A percentile compares a stretch with the other conserved stretches of the same genome.
Conservation (phyloP, 192 early-diverging fungal genomes). For the Linnemannia schmuckeri region DNA sequence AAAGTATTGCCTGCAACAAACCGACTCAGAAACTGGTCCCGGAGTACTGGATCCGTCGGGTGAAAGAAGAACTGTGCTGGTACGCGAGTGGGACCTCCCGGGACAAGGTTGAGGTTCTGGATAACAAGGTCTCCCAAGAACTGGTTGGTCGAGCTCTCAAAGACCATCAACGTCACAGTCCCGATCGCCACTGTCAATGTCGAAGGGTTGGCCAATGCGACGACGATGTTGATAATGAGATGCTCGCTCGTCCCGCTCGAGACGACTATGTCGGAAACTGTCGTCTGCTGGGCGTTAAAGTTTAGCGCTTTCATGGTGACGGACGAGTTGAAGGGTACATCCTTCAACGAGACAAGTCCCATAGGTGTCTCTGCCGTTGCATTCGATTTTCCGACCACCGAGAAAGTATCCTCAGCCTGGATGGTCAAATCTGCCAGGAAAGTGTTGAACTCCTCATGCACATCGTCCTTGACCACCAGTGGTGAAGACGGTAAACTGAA, state of each 20-base stretch:
- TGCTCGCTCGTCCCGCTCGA: conserved; percentile 58
- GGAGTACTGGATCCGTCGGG: conserved; percentile 40
- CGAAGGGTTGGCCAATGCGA: conserved; percentile 57
- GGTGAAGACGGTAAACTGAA: conserved; percentile 51
- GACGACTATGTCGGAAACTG: conserved; percentile 60
- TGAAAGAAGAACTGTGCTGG: conserved; percentile 54
- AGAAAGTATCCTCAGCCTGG: conserved; percentile 45
- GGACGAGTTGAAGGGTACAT: conserved; percentile 61
- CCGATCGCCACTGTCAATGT: conserved; percentile 54
- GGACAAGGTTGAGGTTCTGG: conserved; percentile 52
- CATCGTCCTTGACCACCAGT: conserved; percentile 51
- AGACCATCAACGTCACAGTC: conserved; percentile 48
- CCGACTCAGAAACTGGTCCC: conserved; percentile 56
- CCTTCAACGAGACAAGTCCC: conserved; percentile 60
- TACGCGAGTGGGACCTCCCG: conserved; percentile 44
- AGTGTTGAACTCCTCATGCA: conserved; percentile 58
- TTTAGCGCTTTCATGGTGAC: conserved; percentile 62
- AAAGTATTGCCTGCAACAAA: conserved; percentile 39
- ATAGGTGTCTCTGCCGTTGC: conserved; percentile 62
- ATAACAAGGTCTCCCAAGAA: conserved; percentile 47
- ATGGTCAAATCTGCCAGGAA: conserved; percentile 60
- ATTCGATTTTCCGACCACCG: conserved; percentile 58
- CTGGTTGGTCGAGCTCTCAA: conserved; percentile 53
- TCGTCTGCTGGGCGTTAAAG: conserved; percentile 52
- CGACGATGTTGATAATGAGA: conserved; percentile 43